These are phyloP conservation scores for Colletotrichum sp. DNA, from an alignment of 2,329 filamentous ascomycete genomes.

Conservation along the genomic window DNA sequence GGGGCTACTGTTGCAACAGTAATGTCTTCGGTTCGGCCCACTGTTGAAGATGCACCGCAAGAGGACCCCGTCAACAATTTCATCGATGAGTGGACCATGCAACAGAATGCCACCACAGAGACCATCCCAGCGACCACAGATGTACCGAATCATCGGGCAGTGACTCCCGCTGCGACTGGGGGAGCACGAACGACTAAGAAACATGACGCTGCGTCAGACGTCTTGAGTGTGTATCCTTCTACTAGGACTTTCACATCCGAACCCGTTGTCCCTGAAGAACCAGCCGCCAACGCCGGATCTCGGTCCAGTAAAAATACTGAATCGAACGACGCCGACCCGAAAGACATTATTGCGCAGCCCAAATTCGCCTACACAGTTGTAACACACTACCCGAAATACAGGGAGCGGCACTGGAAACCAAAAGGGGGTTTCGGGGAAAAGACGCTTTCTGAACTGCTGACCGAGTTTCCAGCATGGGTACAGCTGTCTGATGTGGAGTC, in stretches of 20 bases:
- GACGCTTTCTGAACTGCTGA: neutral
- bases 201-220: fast-evolving
- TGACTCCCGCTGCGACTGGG: fast-evolving
- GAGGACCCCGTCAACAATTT: neutral
- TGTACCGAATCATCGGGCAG: fast-evolving
- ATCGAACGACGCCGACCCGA: fast-evolving
- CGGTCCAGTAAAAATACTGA: fast-evolving
- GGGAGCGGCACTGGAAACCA: neutral
- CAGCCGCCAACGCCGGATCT: neutral
- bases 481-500: neutral
- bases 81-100: neutral
- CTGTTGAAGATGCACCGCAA: neutral
- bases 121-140: neutral
- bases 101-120: neutral
- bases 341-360: neutral
- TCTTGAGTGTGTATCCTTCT: neutral
- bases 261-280: neutral
- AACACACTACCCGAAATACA: neutral
- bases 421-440: neutral
- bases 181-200: no score
- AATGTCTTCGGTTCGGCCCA: neutral
- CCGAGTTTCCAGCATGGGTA: neutral
- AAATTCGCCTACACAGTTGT: neutral
- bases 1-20: neutral
- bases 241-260: fast-evolving